Base-by-base conservation (phyloP, 441 rosid genomes). In the Mallotus japonicus region DNA sequence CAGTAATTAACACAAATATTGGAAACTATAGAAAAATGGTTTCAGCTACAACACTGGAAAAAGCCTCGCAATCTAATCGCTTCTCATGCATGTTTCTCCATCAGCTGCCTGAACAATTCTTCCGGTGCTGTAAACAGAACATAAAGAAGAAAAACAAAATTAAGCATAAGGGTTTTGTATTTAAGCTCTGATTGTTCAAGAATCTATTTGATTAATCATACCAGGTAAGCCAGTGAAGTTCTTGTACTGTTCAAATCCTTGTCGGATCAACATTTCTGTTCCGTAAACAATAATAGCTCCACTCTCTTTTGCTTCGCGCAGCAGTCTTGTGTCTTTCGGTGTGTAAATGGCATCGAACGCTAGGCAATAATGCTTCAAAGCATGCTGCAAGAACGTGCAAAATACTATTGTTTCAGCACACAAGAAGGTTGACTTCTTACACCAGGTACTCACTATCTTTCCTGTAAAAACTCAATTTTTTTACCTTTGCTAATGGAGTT, bases 141-240 rank as follows among this genome's bases (percentile, higher is more conserved):
- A 3, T 14, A 8, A 55, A 1, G 15, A n/a, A 60, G 7, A 51
- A 12, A 32, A 17, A 8, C 3, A 32, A 34, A 1, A 14, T 49
- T 49, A 12, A 49, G 53, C 53, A 12, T 0, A 11, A 49, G 4
- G 14, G 4, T 49, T 49, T 49, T 55, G 37, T 28, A 17, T 34
- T 34, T 34, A 34, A 34, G 40, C 40, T 34, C 4, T 34, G 5
- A 34, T 5, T 3, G 4, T 34, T 34, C 40, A 34, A 34, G 40
- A 34, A 34, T 34, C 40, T 34, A 34, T 34, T 34, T 34, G 40
- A 34, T 5, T 34, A 5, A 34, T 71, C 75, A 67, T 80, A 86
- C 89, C 87, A 47, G 85, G 85, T 73, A 82, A 76, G 69, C 85
- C 87, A 12, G 87, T 86, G 82, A 86, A 82, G 83, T 82, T 84